A percentile compares a stretch with the other conserved stretches of the same genome.
Conservation (phyloP, 2,329 filamentous ascomycete species). For the Aspergillus aculeatinus region DNA sequence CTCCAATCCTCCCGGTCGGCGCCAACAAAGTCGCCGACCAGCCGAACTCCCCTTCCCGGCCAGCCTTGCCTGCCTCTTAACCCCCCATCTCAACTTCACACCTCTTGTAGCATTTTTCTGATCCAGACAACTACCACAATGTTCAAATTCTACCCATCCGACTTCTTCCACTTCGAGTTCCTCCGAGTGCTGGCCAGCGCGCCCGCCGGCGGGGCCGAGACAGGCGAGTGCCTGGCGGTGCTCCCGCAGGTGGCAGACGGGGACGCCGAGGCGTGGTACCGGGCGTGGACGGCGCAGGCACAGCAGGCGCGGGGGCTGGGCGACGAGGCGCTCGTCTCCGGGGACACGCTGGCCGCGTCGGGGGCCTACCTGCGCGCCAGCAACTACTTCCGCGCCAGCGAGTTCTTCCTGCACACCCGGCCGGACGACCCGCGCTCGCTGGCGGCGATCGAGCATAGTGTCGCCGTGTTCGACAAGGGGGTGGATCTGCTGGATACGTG, state of each 20-base stretch:
- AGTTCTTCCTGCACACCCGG: constrained; percentile 31
- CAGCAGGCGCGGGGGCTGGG: not conserved
- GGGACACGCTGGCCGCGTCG: constrained; percentile 30
- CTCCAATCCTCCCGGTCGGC: no score
- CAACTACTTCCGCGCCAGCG: constrained; percentile 43
- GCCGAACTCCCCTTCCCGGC: no score
- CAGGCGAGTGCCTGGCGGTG: constrained; percentile 44
- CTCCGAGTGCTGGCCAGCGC: constrained; percentile 43
- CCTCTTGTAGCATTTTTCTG: no score
- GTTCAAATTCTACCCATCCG: constrained; percentile 30
- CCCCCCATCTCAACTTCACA: no score
- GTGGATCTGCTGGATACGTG: no score
- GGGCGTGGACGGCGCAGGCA: constrained; percentile 26
- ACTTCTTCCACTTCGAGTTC: constrained; percentile 48
- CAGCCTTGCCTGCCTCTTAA: no score
- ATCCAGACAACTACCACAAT: constrained; percentile 16
- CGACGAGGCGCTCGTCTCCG: constrained; percentile 21
- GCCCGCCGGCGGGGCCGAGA: constrained; percentile 38
- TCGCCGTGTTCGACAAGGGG: no score
- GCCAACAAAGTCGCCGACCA: no score
- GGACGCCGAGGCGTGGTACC: constrained; percentile 44
- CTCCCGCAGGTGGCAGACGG: constrained; percentile 36
- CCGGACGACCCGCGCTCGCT: constrained; percentile 18
- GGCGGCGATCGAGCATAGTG: not conserved
- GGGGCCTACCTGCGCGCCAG: constrained; percentile 41